Conservation (phyloP, 306 rosid species). For the Fagus sylvatica region DNA sequence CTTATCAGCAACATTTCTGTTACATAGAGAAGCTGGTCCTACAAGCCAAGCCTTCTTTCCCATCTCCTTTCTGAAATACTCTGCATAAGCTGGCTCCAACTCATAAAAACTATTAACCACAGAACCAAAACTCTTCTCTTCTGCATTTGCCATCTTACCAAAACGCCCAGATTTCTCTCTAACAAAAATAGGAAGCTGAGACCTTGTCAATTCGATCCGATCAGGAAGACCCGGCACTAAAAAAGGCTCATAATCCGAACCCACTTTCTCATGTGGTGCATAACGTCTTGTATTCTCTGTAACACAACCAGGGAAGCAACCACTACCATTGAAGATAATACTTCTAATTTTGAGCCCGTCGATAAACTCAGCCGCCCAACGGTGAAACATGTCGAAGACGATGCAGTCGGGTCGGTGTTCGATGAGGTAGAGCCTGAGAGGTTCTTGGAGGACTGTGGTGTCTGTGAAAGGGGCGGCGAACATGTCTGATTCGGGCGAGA, state of each 20-base stretch:
- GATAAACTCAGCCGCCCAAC: conserved; percentile 45
- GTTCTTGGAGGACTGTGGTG: conserved; percentile 47
- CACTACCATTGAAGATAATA: conserved; percentile 47
- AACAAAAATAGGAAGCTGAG: conserved; percentile 43
- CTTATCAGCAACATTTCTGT: conserved; percentile 37
- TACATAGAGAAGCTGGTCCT: conserved; percentile 64
- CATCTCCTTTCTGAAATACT: conserved; percentile 26
- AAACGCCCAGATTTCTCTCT: conserved; percentile 20
- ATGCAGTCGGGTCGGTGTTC: conserved; percentile 44
- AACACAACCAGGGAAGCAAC: conserved; percentile 55
- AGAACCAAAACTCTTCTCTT: conserved; percentile 45
- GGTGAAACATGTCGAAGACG: conserved; percentile 51
- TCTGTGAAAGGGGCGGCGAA: conserved; percentile 35
- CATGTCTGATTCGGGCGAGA: conserved; percentile 45
- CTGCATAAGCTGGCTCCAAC: conserved; percentile 53
- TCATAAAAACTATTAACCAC: conserved; percentile 58
- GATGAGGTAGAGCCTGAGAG: conserved; percentile 39
- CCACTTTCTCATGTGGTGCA: conserved; percentile 27
- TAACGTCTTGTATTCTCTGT: conserved; percentile 22
- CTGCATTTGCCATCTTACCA: conserved; percentile 11
- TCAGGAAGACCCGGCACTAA: conserved; percentile 49
- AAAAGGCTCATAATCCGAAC: conserved; percentile 48
- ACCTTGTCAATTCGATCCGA: conserved; percentile 43
- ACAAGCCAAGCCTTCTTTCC: conserved; percentile 51
- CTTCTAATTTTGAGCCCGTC: conserved; percentile 35